phyloP scores from a whole-genome alignment of 768 basidiomycete species.

The Termitomyces sp. region DNA sequence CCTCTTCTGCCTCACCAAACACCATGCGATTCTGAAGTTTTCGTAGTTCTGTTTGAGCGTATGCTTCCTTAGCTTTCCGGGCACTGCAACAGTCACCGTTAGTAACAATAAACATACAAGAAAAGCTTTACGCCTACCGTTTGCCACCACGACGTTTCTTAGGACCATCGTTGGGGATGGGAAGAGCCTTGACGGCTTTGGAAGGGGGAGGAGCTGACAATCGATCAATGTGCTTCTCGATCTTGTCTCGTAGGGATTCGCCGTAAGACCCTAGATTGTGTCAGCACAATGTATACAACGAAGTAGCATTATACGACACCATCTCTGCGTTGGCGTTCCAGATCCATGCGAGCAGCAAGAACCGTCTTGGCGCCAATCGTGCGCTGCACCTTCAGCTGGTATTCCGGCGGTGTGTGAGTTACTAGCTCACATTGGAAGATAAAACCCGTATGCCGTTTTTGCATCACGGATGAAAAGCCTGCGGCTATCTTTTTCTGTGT shows the following conservation, averaged over 20 bases:
- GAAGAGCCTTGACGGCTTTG: slow-evolving; percentile 90
- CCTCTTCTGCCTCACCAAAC: slow-evolving; percentile 94
- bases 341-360: slow-evolving; percentile 89
- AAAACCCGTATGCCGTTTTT: slow-evolving; percentile 93
- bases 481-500: slow-evolving; percentile 91
- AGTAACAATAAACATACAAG: not conserved
- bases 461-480: slow-evolving; percentile 85
- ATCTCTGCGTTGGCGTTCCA: slow-evolving; percentile 79
- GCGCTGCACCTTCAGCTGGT: slow-evolving; percentile 87
- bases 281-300: not conserved
- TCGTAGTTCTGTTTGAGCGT: slow-evolving; percentile 93
- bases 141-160: slow-evolving; percentile 96
- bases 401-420: slow-evolving; percentile 80
- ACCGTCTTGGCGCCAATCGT: slow-evolving; percentile 92
- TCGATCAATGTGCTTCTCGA: slow-evolving; percentile 91
- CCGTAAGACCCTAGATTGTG: slow-evolving; percentile 67
- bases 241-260: slow-evolving; percentile 71
- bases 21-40: slow-evolving; percentile 97
- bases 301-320: slow-evolving; percentile 39
- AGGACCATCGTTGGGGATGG: slow-evolving; percentile 91
- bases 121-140: slow-evolving; percentile 48
- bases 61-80: slow-evolving; percentile 97
- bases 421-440: slow-evolving; percentile 93
- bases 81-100: slow-evolving; percentile 50
- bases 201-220: slow-evolving; percentile 91